Conservation (phyloP, 257 asterid species). For the Przewalskia tangutica region DNA sequence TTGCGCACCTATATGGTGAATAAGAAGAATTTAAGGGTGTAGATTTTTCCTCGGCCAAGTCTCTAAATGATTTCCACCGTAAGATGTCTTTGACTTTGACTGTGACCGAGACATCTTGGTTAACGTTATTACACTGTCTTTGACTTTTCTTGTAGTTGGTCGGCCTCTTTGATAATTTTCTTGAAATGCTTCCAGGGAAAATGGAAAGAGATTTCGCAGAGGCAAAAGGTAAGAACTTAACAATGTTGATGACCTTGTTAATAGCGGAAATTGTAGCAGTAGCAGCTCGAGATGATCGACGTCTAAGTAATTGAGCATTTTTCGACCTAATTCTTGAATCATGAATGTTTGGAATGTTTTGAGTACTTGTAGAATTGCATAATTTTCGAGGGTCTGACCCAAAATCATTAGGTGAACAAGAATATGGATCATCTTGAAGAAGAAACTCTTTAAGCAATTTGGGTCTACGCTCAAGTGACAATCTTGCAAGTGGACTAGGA, state of each 20-base stretch:
- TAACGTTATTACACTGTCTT: neutral
- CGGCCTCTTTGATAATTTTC: conserved; percentile 18
- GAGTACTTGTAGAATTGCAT: neutral
- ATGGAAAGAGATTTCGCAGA: conserved; percentile 26
- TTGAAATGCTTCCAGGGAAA: conserved; percentile 27
- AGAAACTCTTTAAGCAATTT: conserved; percentile 68
- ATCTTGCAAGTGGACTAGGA: neutral
- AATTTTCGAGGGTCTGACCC: conserved; percentile 2
- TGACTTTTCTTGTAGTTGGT: neutral
- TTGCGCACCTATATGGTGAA: conserved; percentile 21
- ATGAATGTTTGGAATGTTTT: conserved; percentile 5
- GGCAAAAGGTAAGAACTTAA: conserved; percentile 43
- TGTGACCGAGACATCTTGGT: neutral
- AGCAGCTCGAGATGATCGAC: conserved; percentile 48
- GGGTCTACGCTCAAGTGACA: conserved; percentile 29
- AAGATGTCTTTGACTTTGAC: conserved; percentile 71
- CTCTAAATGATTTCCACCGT: conserved; percentile 71
- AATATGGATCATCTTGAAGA: conserved; percentile 24
- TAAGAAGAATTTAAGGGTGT: conserved; percentile 14
- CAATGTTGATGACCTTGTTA: conserved; percentile 33
- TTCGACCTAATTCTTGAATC: conserved; percentile 16
- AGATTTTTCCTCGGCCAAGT: conserved; percentile 38
- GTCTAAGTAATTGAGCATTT: conserved; percentile 29
- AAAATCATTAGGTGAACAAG: conserved; percentile 16
- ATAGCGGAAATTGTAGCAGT: conserved; percentile 48